Evolutionary conservation across 2,329 filamentous ascomycete genomes (phyloP), one percentile per base, ranked within the genome.

Genomic region (Alternaria triticina): DNA sequence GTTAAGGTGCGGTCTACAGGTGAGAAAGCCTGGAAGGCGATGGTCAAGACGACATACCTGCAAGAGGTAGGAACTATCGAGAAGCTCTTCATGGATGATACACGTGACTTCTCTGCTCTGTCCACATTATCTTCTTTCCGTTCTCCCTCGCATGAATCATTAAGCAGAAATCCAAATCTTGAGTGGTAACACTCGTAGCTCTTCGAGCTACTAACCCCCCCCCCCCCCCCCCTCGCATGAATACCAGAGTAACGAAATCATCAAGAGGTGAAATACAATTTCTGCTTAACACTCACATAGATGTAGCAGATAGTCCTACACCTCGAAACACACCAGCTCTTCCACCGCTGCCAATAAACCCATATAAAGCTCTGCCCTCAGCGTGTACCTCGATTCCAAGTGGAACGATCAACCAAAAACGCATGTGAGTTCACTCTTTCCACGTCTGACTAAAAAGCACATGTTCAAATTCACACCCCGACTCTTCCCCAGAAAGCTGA

Each of bases 401-500:
- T 58, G 49, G 40, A 25, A 25, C 6, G 6, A 25, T 25, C 23
- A 25, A 25, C 10, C 27, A 28, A 28, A 5, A 5, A 28, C 27
- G 27, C 27, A 28, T 5, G 10, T 28, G 4, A 28, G 27, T 28
- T 56, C 33, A 63, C 15, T 30, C 30, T 46, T 60, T 60, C 61
- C 61, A 64, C 46, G 9, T 57, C 17, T 30, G 45, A 11, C 52
- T 27, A 45, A 64, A 64, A 13, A 46, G 46, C 15, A 57, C 5
- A 9, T 60, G 61, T 47, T 51, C 57, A 50, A 45, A 20, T 44
- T 59, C 33, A n/a, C 33, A 36, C 0, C 33, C 33, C 15, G 61
- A 59, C 52, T 28, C 17, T 64, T 60, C 10, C 47, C 61, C 61
- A n/a, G 61, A 64, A 52, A 64, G 61, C 25, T 54, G 57, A 12